Conservation (phyloP, 73 alveolate genomes). For the Blepharisma stoltei region DNA sequence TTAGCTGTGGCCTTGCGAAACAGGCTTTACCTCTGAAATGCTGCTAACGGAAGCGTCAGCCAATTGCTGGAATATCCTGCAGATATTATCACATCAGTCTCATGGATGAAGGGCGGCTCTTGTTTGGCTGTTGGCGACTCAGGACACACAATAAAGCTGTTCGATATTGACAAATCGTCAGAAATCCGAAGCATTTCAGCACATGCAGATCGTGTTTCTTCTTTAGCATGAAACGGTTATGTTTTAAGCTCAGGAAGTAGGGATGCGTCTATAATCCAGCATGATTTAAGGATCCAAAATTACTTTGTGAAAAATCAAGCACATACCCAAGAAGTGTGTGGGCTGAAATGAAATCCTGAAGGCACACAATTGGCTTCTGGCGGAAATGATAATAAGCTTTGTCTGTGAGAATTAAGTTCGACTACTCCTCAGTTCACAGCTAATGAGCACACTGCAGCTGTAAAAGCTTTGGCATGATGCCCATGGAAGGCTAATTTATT, state of each 20-base stretch:
- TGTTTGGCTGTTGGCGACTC: conserved; percentile 71
- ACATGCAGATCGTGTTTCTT: conserved; percentile 74
- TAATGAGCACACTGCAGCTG: conserved; percentile 96
- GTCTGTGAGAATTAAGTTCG: conserved; percentile 88
- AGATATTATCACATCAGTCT: conserved; percentile 61
- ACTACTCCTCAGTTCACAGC: conserved; percentile 55
- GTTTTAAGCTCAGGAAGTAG: conserved; percentile 70
- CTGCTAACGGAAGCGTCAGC: conserved; percentile 59
- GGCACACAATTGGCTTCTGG: conserved; percentile 92
- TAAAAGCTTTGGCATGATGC: conserved; percentile 98
- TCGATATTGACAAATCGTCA: conserved; percentile 72
- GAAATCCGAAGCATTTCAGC: conserved; percentile 58
- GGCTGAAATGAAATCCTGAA: conserved; percentile 61
- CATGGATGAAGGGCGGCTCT: conserved; percentile 64
- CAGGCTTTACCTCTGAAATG: conserved; percentile 80
- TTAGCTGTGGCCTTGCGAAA: conserved; percentile 79
- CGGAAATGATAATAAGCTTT: conserved; percentile 97
- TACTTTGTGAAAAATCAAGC: conserved; percentile 64
- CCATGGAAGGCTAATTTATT: conserved; percentile 93
- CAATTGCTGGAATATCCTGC: conserved; percentile 61
- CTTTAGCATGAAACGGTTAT: conserved; percentile 78
- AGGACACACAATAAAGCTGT: conserved; percentile 62
- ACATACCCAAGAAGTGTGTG: conserved; percentile 71
- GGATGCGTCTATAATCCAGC: conserved; percentile 67
- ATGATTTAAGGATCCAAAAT: conserved; percentile 73